Base-by-base conservation (phyloP, 2,329 filamentous ascomycete species). In the Xylariaceae sp. region DNA sequence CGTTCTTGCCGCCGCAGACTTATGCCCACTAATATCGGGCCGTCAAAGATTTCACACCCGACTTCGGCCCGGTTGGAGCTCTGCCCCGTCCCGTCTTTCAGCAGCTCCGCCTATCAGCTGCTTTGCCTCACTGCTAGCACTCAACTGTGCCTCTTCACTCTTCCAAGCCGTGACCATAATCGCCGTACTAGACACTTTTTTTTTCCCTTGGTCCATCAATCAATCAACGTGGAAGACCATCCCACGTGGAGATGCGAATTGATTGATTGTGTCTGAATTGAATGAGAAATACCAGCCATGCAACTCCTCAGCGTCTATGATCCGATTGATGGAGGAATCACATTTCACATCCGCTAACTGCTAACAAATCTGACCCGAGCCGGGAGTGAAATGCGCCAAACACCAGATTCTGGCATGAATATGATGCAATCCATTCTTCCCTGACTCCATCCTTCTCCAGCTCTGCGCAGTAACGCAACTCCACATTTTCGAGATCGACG, bases 211-310 rank as follows among this genome's bases (percentile, higher is more conserved):
- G 4, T 30, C 23, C 23, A 30, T 30, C 23, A 30, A 11, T 50
- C 48, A 30, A 56, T 56, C 35, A 41, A 49, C 48, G 30, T 50
- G 9, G 17, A 41, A 18, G 34, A 5, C n/a, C 18, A 53, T 55
- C 34, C 53, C 60, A 61, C 60, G 60, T 61, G 60, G 53, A 55
- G 37, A 50, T 55, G 37, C 56, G 52, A 39, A 57, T 23, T 61
- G 59, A 50, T 53, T 13, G 48, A 50, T 50, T n/a, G 4, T 18
- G 23, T 30, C 23, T 10, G 45, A 48, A 30, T 30, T 30, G 23
- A 30, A 30, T 30, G 23, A 30, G 23, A 30, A 30, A 41, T 10
- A 41, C 37, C 37, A 13, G 37, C 37, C 37, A 41, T 41, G 37
- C 37, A 41, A 9, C 9, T 8, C 37, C 6, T 5, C 23, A 30